Evolutionary conservation across 2,329 filamentous ascomycete genomes (phyloP).

Genomic region (Exophiala alcalophila): DNA sequence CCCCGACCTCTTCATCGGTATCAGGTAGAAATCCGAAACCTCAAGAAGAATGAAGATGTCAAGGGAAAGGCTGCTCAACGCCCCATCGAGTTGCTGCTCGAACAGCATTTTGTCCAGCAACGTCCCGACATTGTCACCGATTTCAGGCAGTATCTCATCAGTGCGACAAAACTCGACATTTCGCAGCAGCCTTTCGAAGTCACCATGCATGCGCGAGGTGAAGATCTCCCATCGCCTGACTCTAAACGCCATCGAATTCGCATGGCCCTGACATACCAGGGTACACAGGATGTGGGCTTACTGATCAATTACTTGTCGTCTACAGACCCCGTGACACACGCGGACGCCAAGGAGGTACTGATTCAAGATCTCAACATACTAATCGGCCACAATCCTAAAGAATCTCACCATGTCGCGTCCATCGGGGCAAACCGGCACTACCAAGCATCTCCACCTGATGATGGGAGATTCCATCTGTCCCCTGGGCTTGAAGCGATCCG

Average conservation of each 20-base stretch:
- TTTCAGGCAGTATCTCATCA: slow-evolving; percentile 40
- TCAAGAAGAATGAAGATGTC: slow-evolving; percentile 31
- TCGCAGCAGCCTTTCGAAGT: not conserved
- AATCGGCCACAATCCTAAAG: slow-evolving; percentile 3
- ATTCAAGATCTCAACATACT: slow-evolving; percentile 10
- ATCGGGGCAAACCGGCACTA: slow-evolving; percentile 3
- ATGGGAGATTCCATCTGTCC: not conserved
- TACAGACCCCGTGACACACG: not conserved
- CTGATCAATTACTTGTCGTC: not conserved
- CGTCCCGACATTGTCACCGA: slow-evolving; percentile 39
- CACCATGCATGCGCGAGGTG: not conserved
- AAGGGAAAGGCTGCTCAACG: slow-evolving; percentile 47
- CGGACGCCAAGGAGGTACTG: not conserved
- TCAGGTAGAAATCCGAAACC: slow-evolving; percentile 36
- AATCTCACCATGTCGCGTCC: not conserved
- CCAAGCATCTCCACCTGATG: too few relatives aligned
- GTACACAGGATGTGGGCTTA: not conserved
- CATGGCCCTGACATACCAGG: not conserved
- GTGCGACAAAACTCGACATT: slow-evolving; percentile 26
- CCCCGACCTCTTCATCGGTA: slow-evolving; percentile 43
- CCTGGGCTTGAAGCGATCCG: slow-evolving; percentile 1
- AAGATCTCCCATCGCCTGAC: not conserved
- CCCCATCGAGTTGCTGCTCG: slow-evolving; percentile 48
- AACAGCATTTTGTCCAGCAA: slow-evolving; percentile 36
- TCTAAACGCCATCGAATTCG: not conserved